Conservation (phyloP, 805 yeast species). For the Lipomyces chichibuensis region DNA sequence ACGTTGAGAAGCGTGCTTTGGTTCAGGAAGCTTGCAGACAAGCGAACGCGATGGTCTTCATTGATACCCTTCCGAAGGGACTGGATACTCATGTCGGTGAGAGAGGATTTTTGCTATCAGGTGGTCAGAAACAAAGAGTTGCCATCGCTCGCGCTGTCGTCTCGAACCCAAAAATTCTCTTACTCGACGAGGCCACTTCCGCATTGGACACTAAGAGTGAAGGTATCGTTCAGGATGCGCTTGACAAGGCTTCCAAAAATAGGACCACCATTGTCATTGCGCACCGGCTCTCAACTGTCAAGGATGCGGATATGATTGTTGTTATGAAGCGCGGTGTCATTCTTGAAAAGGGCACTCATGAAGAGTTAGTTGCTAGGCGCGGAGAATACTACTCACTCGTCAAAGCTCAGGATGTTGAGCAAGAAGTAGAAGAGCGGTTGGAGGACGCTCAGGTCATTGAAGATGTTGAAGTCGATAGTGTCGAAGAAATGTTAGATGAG, state of each 20-base stretch:
- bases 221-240: slow-evolving; percentile 59
- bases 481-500: slow-evolving; percentile 14
- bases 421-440: slow-evolving; percentile 7
- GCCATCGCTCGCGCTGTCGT: slow-evolving; percentile 65
- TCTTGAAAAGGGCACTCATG: slow-evolving; percentile 47
- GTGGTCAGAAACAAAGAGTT: slow-evolving; percentile 70
- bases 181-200: slow-evolving; percentile 71
- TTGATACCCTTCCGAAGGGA: slow-evolving; percentile 56
- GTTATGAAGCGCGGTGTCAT: slow-evolving; percentile 52
- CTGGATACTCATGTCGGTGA: slow-evolving; percentile 57
- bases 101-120: slow-evolving; percentile 62
- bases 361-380: slow-evolving; percentile 38
- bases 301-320: slow-evolving; percentile 53
- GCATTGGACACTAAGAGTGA: slow-evolving; percentile 67
- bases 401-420: slow-evolving; percentile 38
- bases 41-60: slow-evolving; percentile 58
- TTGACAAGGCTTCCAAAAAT: slow-evolving; percentile 43
- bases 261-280: slow-evolving; percentile 66
- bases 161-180: slow-evolving; percentile 56
- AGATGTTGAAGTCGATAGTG: slow-evolving; percentile 2
- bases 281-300: slow-evolving; percentile 55
- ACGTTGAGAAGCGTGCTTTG: slow-evolving; percentile 46
- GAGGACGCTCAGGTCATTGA: slow-evolving; percentile 7
- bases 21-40: slow-evolving; percentile 51
- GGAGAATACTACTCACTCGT: slow-evolving; percentile 40